Evolutionary conservation across 2,329 filamentous ascomycete genomes (phyloP), one percentile per base, ranked within the genome.

Genomic region (Aspergillus quadrilineatus): DNA sequence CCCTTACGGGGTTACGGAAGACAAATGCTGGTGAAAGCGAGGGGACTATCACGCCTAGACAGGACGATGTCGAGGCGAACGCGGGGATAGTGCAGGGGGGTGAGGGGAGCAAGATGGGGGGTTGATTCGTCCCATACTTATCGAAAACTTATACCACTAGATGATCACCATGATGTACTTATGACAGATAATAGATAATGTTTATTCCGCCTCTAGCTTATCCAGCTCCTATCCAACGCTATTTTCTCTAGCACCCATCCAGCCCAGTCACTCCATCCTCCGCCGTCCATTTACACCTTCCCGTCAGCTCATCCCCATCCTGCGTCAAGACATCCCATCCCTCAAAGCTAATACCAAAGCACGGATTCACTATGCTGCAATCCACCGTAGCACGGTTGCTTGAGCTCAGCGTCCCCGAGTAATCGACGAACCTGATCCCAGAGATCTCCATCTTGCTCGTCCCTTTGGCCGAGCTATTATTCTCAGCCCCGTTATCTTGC

Each of bases 371-470:
- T 30, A 8, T 2, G 32, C 46, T 48, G 36, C 46, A 48, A 4
- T 14, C 12, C 3, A 48, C 29, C 34, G 30, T 48, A 2, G 12
- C 32, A n/a, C 36, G 10, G 14, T 12, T 37, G 26, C 46, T 28
- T 15, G 15, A 14, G 3, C 10, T 17, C n/a, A 48, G 17, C 10
- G 14, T n/a, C 30, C 81, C 81, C 0, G 77, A 80, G 55, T 82
- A 82, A 58, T 83, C 82, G 29, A 77, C 73, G 65, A 80, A 82
- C 1, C 70, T 71, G 14, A 83, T 66, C 56, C 83, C 77, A 0
- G 72, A 77, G 44, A 84, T 67, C 9, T 73, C 68, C 78, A 84
- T 80, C 58, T 78, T 74, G 44, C 76, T 80, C 6, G 79, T 82
- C 0, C 81, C 81, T 0, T 67, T 46, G 37, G 72, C 78, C 1